phyloP scores from a whole-genome alignment of 2,329 filamentous ascomycete genomes.

The Arthrinium phaeospermum region DNA sequence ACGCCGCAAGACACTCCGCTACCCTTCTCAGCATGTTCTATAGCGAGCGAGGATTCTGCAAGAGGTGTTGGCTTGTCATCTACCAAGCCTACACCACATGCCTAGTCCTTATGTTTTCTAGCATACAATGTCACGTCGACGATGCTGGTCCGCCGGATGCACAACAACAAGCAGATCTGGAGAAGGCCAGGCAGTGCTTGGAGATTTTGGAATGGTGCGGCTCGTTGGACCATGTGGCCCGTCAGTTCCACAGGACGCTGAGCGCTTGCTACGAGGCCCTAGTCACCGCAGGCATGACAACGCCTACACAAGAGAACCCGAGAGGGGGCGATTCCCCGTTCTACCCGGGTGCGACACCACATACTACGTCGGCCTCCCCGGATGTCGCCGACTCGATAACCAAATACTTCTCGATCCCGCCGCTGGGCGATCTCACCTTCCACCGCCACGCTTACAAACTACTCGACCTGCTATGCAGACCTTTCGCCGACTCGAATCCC shows the following conservation, averaged over 20 bases:
- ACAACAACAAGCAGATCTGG: neutral
- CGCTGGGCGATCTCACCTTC: neutral
- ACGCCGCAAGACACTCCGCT: neutral
- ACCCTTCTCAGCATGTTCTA: neutral
- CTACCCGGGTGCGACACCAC: neutral
- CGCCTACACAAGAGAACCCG: neutral
- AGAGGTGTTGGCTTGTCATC: neutral
- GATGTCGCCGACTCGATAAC: neutral
- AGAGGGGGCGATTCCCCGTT: neutral
- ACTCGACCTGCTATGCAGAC: neutral
- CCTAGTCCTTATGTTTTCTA: neutral
- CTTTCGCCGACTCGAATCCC: neutral
- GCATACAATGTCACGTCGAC: neutral
- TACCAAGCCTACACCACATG: neutral
- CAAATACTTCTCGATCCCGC: neutral
- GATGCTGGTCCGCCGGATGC: neutral
- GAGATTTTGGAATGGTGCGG: neutral
- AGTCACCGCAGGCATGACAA: neutral
- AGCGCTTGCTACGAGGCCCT: neutral
- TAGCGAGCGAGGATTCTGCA: neutral
- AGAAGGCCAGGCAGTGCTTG: neutral
- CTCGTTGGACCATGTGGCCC: neutral
- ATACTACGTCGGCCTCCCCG: neutral
- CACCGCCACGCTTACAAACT: neutral
- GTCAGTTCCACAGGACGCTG: neutral